phyloP scores from a whole-genome alignment of 1,284 basidiomycete genomes.

The Austroboletus novae-zelandiae region DNA sequence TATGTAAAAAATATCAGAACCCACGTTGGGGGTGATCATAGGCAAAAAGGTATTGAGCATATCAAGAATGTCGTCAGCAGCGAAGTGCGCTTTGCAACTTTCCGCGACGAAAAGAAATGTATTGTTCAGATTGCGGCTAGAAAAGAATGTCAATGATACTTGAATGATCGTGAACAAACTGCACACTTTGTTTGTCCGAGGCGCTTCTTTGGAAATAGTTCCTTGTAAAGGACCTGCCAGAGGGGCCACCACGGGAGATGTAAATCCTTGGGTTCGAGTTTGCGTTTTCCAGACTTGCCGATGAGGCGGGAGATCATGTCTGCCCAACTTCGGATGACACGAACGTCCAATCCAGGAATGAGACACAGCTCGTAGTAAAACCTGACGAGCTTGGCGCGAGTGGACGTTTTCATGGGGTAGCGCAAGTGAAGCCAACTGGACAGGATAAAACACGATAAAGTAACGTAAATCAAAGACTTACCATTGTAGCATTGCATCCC shows the following conservation, averaged over 20 bases:
- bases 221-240: constrained; percentile 58
- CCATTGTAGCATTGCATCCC: constrained; percentile 75
- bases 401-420: constrained; percentile 73
- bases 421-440: constrained; percentile 78
- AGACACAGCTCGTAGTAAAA: constrained; percentile 89
- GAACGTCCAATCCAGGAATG: constrained; percentile 64
- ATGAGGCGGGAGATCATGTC: constrained; percentile 53
- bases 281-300: constrained; percentile 39
- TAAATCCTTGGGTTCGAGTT: constrained; percentile 54
- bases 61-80: constrained; percentile 83
- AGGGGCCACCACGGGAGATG: constrained; percentile 62
- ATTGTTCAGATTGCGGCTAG: constrained; percentile 31
- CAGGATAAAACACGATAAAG: constrained; percentile 7
- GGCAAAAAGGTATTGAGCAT: constrained; percentile 85
- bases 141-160: constrained; percentile 8
- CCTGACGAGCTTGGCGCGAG: constrained; percentile 74
- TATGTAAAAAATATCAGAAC: constrained; percentile 2
- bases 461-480: constrained; percentile 32
- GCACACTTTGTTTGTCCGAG: constrained; percentile 31
- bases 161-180: constrained; percentile 45
- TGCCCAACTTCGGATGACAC: constrained; percentile 56
- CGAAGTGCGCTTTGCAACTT: constrained; percentile 83
- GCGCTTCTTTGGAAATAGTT: constrained; percentile 59
- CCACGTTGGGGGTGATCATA: constrained; percentile 27
- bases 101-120: constrained; percentile 69